These are phyloP conservation scores for Cladophialophora chaetospira DNA, from an alignment of 2,329 filamentous ascomycete species.

Conservation along the genomic window DNA sequence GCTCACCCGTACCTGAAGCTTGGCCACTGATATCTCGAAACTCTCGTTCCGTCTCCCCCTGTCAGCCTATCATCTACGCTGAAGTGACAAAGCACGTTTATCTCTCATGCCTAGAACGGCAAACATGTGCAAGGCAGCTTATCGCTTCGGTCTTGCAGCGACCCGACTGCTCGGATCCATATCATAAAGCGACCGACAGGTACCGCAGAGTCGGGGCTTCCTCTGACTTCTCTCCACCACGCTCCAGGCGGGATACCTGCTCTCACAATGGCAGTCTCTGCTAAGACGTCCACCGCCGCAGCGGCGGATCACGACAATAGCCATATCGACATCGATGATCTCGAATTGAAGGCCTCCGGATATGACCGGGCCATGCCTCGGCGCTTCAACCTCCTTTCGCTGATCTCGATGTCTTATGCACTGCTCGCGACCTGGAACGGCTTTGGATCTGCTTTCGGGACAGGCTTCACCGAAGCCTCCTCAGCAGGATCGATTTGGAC, in stretches of 20 bases:
- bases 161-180: conserved; percentile 1
- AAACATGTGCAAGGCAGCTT: neutral
- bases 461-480: conserved; percentile 19
- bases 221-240: neutral
- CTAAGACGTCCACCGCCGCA: neutral
- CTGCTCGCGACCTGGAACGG: conserved; percentile 23
- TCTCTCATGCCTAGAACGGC: conserved; percentile 19
- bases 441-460: conserved; percentile 20
- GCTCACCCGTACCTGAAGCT: neutral
- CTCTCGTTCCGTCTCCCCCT: neutral
- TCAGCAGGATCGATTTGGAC: conserved; percentile 23
- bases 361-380: conserved; percentile 21
- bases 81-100: neutral
- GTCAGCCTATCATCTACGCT: conserved; percentile 8
- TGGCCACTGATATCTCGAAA: neutral
- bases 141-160: neutral
- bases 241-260: neutral
- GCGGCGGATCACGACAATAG: neutral
- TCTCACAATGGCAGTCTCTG: neutral
- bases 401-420: conserved; percentile 21
- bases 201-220: neutral
- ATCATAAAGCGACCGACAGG: neutral
- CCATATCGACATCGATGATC: conserved; percentile 20
- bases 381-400: conserved; percentile 16
- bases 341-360: conserved; percentile 18